Evolutionary conservation across 495 filamentous ascomycete species (phyloP).

Genomic region (Penicillium mononematosum): DNA sequence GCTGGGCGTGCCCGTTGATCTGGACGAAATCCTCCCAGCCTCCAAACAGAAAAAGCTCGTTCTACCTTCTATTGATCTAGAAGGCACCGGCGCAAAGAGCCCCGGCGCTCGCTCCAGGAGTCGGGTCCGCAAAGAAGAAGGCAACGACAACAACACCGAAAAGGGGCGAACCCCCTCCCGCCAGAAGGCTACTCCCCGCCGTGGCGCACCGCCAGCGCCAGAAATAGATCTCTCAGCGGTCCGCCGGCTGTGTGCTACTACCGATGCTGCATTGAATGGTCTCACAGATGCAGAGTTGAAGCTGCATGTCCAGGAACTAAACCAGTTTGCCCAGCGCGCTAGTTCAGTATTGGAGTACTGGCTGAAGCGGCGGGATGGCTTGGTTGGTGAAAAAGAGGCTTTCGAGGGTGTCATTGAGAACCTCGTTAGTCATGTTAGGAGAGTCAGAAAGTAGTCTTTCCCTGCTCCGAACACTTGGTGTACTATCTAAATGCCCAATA

Average conservation of each 20-base stretch:
- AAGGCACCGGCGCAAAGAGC: constrained; percentile 30
- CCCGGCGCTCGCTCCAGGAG: constrained; percentile 41
- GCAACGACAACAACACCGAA: constrained; percentile 43
- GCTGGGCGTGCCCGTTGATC: constrained; percentile 90
- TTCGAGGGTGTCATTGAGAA: constrained; percentile 99
- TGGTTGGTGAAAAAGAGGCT: constrained; percentile 85
- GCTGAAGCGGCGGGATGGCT: constrained; percentile 78
- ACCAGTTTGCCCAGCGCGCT: constrained; percentile 64
- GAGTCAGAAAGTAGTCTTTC: constrained; percentile 65
- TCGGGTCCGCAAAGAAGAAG: constrained; percentile 45
- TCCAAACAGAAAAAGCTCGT: constrained; percentile 98
- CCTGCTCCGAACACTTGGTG: constrained; percentile 2
- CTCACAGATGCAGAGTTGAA: constrained; percentile 74
- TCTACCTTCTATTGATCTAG: constrained; percentile 75
- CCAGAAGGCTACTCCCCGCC: constrained; percentile 37
- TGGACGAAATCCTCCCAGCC: constrained; percentile 94
- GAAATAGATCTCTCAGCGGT: constrained; percentile 77
- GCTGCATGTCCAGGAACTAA: constrained; percentile 68
- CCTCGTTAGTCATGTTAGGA: constrained; percentile 89
- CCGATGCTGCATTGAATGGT: constrained; percentile 72
- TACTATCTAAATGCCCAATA: constrained; percentile 14
- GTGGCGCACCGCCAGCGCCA: constrained; percentile 65
- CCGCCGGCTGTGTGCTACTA: constrained; percentile 75
- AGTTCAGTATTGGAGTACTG: constrained; percentile 83
- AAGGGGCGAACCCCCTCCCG: constrained; percentile 43